Base-by-base conservation (phyloP, 2,329 filamentous ascomycete genomes). In the Leptoxyphium fumago region DNA sequence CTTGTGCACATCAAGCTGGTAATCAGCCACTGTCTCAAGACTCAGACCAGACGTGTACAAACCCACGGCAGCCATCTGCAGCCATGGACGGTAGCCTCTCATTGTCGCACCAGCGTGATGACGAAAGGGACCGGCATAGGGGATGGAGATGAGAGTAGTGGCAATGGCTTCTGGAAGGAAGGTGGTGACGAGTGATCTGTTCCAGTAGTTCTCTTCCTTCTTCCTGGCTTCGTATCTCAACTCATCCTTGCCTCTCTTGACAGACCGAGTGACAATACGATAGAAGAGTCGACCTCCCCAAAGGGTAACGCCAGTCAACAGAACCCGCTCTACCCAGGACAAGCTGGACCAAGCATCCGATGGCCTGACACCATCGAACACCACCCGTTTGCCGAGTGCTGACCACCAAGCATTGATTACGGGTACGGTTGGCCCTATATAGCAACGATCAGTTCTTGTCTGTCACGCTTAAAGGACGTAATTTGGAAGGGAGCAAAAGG, bases 371-470 rank as follows among this genome's bases (percentile, higher is more conserved):
- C 69, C 66, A 28, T 67, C 62, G 45, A 65, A 60, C 40, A 64
- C 56, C 10, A 75, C 61, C 5, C 68, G 69, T n/a, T 66, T 63
- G 11, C 74, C 73, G 38, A 78, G 58, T 17, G 75, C 73, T 44
- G 66, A 71, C 71, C 73, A 78, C 75, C 75, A 78, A 6, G 73
- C 74, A 53, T 76, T 78, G 45, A 65, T 57, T 9, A 78, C 68
- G 51, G 54, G 48, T 36, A 52, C 51, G 34, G 45, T 52, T 11
- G 50, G 45, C 50, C 50, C 15, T 17, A n/a, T n/a, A 15, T 5
- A 26, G 7, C 7, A 26, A 26, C 21, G 34, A 38, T n/a, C 34
- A n/a, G 15, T n/a, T 9, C 9, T n/a, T 3, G n/a, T n/a, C 72
- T 36, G 32, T 36, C 32, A 13, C 32, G 5, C 32, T 15, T 13